phyloP scores from a whole-genome alignment of 495 filamentous ascomycete species.

The Penicillium diatomitis region DNA sequence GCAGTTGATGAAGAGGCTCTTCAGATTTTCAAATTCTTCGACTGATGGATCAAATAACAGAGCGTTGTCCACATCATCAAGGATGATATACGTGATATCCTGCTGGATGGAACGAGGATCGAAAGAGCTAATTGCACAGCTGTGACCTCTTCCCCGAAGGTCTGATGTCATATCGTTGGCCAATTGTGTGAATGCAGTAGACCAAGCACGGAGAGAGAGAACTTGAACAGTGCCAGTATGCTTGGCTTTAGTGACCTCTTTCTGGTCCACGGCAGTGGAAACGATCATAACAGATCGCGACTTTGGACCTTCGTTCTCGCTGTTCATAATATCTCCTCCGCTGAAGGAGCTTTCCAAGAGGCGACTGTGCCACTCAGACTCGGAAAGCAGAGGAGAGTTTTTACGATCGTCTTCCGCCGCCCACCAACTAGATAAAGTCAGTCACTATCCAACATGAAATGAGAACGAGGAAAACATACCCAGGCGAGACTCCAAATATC shows the following conservation, averaged over 20 bases:
- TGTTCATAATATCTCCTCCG: neutral
- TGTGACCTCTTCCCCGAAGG: neutral
- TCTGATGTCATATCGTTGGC: neutral
- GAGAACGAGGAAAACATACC: neutral
- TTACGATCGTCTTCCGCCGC: neutral
- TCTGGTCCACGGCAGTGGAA: neutral
- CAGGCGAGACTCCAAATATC: neutral
- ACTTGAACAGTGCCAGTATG: neutral
- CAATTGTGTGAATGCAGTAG: neutral
- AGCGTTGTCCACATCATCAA: neutral
- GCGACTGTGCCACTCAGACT: neutral
- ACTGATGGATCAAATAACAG: neutral
- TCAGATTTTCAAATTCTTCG: neutral
- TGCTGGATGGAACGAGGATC: neutral
- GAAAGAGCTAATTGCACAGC: neutral
- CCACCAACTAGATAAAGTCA: neutral
- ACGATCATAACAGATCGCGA: neutral
- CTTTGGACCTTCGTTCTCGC: neutral
- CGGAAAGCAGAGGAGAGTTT: neutral
- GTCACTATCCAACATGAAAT: neutral
- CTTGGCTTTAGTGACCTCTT: neutral
- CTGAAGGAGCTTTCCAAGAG: neutral
- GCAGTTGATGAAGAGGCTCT: neutral
- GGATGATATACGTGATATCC: neutral
- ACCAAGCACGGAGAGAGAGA: neutral